Conservation (phyloP, 495 filamentous ascomycete species). For the Neurospora sublineolata region DNA sequence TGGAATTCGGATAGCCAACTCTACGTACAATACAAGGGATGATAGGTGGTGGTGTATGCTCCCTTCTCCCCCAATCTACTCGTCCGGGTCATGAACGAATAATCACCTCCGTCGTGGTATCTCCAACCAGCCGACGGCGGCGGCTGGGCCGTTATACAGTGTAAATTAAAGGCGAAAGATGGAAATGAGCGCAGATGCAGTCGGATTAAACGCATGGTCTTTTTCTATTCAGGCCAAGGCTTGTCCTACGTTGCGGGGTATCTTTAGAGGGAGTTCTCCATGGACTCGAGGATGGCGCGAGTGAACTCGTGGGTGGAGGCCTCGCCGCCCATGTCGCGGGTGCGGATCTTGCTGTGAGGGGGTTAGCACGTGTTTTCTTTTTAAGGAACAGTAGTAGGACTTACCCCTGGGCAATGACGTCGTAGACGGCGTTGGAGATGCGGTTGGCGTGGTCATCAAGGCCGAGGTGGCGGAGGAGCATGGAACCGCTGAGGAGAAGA, state of each 20-base stretch:
- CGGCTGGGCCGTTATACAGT: not conserved
- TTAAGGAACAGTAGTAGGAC: constrained; percentile 19
- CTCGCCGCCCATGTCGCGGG: constrained; percentile 88
- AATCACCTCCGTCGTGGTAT: not conserved
- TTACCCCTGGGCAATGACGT: constrained; percentile 89
- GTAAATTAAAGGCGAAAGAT: not conserved
- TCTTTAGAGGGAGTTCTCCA: constrained; percentile 50
- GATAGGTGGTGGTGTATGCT: not conserved
- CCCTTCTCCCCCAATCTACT: constrained; percentile 3
- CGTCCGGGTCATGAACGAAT: not conserved
- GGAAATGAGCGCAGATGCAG: not conserved
- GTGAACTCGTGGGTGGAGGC: constrained; percentile 91
- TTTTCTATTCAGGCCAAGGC: not conserved
- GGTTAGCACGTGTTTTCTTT: constrained; percentile 17
- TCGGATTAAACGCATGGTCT: not conserved
- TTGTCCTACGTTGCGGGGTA: constrained; percentile 1
- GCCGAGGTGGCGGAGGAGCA: constrained; percentile 92
- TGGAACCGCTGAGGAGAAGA: constrained; percentile 84
- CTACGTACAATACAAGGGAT: not conserved
- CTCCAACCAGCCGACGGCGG: not conserved
- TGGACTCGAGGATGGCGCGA: constrained; percentile 78
- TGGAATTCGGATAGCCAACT: not conserved
- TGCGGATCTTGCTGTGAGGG: constrained; percentile 58
- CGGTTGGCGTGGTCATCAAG: constrained; percentile 96
- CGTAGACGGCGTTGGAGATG: constrained; percentile 94